Evolutionary conservation across 495 filamentous ascomycete genomes (phyloP), one percentile per base, ranked within the genome.

Genomic region (Extremus antarcticus): DNA sequence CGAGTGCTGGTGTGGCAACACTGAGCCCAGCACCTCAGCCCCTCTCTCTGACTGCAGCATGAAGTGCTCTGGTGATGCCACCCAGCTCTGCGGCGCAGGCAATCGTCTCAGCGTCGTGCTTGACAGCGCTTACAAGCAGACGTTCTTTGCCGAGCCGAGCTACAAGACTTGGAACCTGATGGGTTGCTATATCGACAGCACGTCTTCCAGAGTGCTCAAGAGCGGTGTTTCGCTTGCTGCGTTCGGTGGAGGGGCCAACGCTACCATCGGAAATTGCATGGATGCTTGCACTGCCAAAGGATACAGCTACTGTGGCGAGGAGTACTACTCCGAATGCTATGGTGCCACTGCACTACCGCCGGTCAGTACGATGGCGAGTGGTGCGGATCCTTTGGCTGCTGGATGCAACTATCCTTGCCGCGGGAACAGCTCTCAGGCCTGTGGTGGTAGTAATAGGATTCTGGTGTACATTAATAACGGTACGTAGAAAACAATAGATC

Each of bases 1-100:
- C 47, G 47, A 56, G 52, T 57, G 60, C 53, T 63, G 55, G 39
- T 63, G 60, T 41, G 60, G 60, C 47, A 56, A 56, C 46, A 24
- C 41, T 23, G 19, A 54, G 19, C 29, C 41, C 16, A 39, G 1
- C 47, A 47, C 25, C 16, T 19, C 23, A 8, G 46, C 46, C 13
- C 19, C 13, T 25, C 11, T 13, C 15, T n/a, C 17, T 9, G 20
- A 24, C 9, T 63, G 60, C 57, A 51, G n/a, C 16, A 56, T 46
- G 35, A 21, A 43, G 3, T 63, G 60, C 25, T 23, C 56, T 20
- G 60, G 51, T 20, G 49, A 63, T 43, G 1, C 21, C 10, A 55
- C 56, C 2, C 50, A 63, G 39, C 25, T 38, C 49, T 63, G 60
- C 43, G 60, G 60, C 11, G 59, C 48, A 38, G 56, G 53, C 13